Evolutionary conservation across 2,329 filamentous ascomycete species (phyloP).

Genomic region (Purpureocillium takamizusanense): DNA sequence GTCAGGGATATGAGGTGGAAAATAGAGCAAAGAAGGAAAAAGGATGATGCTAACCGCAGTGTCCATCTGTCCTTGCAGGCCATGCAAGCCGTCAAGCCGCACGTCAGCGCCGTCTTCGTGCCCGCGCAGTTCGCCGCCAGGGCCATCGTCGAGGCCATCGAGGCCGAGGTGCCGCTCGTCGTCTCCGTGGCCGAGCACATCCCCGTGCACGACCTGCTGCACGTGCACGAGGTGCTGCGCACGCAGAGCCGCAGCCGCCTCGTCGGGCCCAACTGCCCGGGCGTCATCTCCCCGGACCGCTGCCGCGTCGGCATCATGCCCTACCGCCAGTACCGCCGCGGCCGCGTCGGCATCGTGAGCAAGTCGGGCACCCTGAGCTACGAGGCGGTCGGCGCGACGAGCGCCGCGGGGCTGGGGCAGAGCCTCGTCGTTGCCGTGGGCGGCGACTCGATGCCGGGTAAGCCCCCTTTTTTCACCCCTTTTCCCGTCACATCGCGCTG

Average conservation of each 20-base stretch:
- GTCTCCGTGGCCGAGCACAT: constrained; percentile 76
- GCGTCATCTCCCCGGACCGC: constrained; percentile 66
- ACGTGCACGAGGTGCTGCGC: constrained; percentile 58
- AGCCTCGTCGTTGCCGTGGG: constrained; percentile 71
- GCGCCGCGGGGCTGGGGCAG: constrained; percentile 65
- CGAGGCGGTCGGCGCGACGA: constrained; percentile 68
- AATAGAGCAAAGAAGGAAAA: background rate
- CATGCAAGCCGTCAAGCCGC: constrained; percentile 33
- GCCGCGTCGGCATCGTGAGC: constrained; percentile 66
- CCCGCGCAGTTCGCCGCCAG: constrained; percentile 56
- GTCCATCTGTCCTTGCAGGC: too few relatives aligned
- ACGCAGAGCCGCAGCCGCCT: constrained; percentile 65
- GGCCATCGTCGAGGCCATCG: constrained; percentile 67
- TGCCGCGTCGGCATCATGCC: constrained; percentile 42
- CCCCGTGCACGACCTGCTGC: constrained; percentile 67
- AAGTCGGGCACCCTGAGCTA: constrained; percentile 76
- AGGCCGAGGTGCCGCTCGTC: constrained; percentile 68
- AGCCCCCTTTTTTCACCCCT: background rate
- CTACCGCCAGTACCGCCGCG: constrained; percentile 35
- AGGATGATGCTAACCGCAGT: background rate
- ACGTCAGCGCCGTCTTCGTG: constrained; percentile 67
- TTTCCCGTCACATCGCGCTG: background rate
- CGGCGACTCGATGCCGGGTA: constrained; percentile 62
- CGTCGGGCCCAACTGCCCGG: constrained; percentile 73
- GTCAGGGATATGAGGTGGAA: background rate